Conservation (phyloP, 805 yeast genomes). For the Wickerhamomyces strasburgensis region DNA sequence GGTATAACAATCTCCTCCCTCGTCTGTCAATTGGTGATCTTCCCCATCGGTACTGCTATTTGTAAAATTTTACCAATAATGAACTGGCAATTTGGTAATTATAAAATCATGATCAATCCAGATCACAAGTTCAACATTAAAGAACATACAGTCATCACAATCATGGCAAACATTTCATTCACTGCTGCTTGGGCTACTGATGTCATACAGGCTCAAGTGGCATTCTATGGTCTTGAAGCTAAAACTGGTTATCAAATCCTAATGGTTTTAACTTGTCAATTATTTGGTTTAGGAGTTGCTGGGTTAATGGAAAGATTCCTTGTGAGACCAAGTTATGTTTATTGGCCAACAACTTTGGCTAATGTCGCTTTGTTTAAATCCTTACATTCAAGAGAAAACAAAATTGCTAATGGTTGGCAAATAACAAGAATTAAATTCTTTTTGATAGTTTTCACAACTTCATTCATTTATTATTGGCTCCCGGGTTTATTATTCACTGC, state of each 20-base stretch:
- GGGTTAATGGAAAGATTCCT: slow-evolving; percentile 56
- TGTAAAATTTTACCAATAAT: slow-evolving; percentile 19
- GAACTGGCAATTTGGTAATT: slow-evolving; percentile 20
- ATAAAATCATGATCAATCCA: slow-evolving; percentile 43
- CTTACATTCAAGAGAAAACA: slow-evolving; percentile 34
- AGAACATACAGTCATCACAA: slow-evolving; percentile 55
- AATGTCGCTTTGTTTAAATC: slow-evolving; percentile 52
- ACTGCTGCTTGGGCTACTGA: slow-evolving; percentile 55
- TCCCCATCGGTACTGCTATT: slow-evolving; percentile 46
- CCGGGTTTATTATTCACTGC: slow-evolving; percentile 50
- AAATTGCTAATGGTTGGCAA: slow-evolving; percentile 48
- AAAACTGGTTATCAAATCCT: slow-evolving; percentile 48
- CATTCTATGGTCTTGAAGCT: slow-evolving; percentile 40
- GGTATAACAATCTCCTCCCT: slow-evolving; percentile 41
- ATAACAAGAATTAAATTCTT: slow-evolving; percentile 47
- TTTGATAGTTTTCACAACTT: slow-evolving; percentile 32
- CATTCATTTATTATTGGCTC: slow-evolving; percentile 57
- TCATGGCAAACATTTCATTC: slow-evolving; percentile 45
- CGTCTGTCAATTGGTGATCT: slow-evolving; percentile 50
- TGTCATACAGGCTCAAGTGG: slow-evolving; percentile 46
- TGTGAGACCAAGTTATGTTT: slow-evolving; percentile 58
- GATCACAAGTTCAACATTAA: slow-evolving; percentile 51
- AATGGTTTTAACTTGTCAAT: slow-evolving; percentile 51
- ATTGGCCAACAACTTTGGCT: slow-evolving; percentile 69
- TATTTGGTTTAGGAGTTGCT: slow-evolving; percentile 63